phyloP scores from a whole-genome alignment of 768 basidiomycete genomes.

The Glaciozyma martinii region DNA sequence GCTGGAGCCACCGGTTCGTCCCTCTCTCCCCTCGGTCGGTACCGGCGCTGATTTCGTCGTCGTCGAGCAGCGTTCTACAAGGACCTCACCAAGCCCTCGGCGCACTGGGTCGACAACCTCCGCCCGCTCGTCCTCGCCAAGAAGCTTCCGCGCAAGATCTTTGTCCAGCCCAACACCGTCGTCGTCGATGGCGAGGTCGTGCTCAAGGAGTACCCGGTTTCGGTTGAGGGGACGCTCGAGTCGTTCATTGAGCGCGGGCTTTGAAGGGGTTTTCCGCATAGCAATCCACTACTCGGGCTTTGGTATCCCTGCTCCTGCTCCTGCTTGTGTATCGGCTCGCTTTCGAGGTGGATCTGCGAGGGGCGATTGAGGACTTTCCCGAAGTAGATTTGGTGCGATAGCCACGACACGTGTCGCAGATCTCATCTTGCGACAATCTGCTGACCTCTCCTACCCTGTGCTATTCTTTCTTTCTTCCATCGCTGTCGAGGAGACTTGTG shows the following conservation, averaged over 20 bases:
- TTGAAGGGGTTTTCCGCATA: conserved; percentile 32
- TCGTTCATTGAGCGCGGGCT: conserved; percentile 67
- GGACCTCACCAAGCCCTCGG: conserved; percentile 62
- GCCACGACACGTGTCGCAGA: too few species aligned
- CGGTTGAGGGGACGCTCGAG: conserved; percentile 63
- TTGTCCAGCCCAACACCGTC: conserved; percentile 70
- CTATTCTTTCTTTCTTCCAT: too few species aligned
- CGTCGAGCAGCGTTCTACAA: conserved; percentile 53
- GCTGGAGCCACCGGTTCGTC: conserved; percentile 11
- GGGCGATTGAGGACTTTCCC: too few species aligned
- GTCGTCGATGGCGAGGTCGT: conserved; percentile 55
- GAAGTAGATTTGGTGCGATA: too few species aligned
- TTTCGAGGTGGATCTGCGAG: too few species aligned
- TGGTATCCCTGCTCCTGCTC: too few species aligned
- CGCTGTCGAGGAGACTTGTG: too few species aligned
- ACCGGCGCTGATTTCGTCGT: background rate
- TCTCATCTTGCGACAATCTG: too few species aligned
- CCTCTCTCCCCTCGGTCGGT: background rate
- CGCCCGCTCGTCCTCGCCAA: conserved; percentile 58
- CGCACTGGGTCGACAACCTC: conserved; percentile 65
- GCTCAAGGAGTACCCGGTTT: conserved; percentile 61
- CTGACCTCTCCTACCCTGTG: too few species aligned
- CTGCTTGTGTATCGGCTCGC: too few species aligned
- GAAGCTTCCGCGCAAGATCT: conserved; percentile 66
- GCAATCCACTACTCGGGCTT: too few species aligned